These are phyloP conservation scores for Penicillium chermesinum DNA, from an alignment of 495 filamentous ascomycete species.

Conservation along the genomic window DNA sequence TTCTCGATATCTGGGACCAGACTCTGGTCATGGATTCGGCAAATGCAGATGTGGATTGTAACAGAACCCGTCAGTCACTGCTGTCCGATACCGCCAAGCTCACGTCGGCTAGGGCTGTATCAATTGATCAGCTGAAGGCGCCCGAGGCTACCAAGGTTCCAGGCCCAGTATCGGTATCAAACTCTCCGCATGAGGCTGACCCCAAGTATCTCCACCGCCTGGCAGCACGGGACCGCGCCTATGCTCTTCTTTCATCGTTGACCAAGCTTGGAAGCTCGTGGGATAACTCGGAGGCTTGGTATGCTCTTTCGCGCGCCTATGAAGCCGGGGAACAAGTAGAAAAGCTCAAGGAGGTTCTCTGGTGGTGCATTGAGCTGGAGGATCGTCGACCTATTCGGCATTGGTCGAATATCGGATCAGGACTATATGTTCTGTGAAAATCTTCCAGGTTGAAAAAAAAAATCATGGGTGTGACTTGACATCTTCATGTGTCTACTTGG, in stretches of 20 bases:
- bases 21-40: conserved; percentile 43
- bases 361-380: conserved; percentile 64
- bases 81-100: conserved; percentile 17
- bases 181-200: conserved; percentile 28
- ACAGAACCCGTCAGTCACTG: conserved; percentile 24
- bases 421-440: conserved; percentile 40
- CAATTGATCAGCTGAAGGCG: conserved; percentile 21
- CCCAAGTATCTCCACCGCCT: conserved; percentile 67
- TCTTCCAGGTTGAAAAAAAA: conserved; percentile 6
- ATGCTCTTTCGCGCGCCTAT: conserved; percentile 74
- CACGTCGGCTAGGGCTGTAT: conserved; percentile 17
- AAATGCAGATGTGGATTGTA: conserved; percentile 28
- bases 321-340: conserved; percentile 78
- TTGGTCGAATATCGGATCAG: conserved; percentile 47
- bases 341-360: conserved; percentile 72
- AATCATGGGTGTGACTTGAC: too few relatives aligned
- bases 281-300: conserved; percentile 95
- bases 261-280: conserved; percentile 85
- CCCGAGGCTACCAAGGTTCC: conserved; percentile 8
- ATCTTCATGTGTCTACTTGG: conserved; percentile 31
- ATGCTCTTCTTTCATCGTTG: conserved; percentile 69
- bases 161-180: conserved; percentile 5
- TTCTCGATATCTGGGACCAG: conserved; percentile 79
- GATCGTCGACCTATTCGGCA: conserved; percentile 45
- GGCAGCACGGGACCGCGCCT: conserved; percentile 82